Conservation (phyloP, 176 grass and related monocot species). For the Zea mays region Zm-B73-REFERENCE-NAM-5.0 NC_050097.1:19392001-19392500, state of each 20-base stretch:
- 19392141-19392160: constrained; percentile 92
- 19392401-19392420: constrained; percentile 99
- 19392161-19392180: constrained; percentile 97
- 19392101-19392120: constrained; percentile 59
- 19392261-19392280: constrained; percentile 73
- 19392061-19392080: constrained; percentile 38
- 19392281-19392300: constrained; percentile 62
- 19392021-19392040: constrained; percentile 53
- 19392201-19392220: constrained; percentile 96
- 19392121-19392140: constrained; percentile 72
- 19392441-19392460: no score
- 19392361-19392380: constrained; percentile 33
- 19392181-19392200: constrained; percentile 92
- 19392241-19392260: constrained; percentile 87
- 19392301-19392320: constrained; percentile 61
- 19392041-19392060: constrained; percentile 44
- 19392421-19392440: constrained; percentile 52
- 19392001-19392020: constrained; percentile 76
- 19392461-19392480: no score
- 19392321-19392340: not conserved
- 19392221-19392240: constrained; percentile 74
- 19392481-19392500: no score
- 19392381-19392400: constrained; percentile 94
- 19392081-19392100: constrained; percentile 44
- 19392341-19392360: not conserved